Evolutionary conservation across 2,329 filamentous ascomycete genomes (phyloP), one percentile per base, ranked within the genome.

Genomic region (Claviceps pusilla): DNA sequence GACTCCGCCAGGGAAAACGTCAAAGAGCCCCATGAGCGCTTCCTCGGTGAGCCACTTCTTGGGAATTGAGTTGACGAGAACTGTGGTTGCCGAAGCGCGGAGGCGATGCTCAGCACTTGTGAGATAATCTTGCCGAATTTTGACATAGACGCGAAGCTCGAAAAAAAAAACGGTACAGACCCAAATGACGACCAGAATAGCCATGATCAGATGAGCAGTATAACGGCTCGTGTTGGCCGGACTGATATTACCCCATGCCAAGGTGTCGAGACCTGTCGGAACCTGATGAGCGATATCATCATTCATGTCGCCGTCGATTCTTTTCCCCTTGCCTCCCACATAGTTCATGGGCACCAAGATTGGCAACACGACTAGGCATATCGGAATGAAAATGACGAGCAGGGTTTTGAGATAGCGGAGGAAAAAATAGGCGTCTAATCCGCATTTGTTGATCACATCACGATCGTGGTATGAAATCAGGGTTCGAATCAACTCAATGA

Each of bases 371-470:
- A 96, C 64, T 31, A 80, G 60, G 12, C 86, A 82, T 55, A 95
- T 82, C 1, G 93, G 89, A 43, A 95, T 72, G 66, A 98, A 97
- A 58, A 98, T 95, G 65, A 95, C 83, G 47, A 97, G 78, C 5
- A 97, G 80, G 68, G 64, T 78, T 59, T 79, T 79, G 14, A 82
- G 78, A 64, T 95, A 98, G 58, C 94, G 86, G 1, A 98, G 76
- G 68, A 98, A 98, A 73, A 97, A 95, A 71, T 95, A 98, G 63
- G 91, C 89, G 66, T 98, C 93, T 10, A 98, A 79, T 19, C 93
- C 93, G 61, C 91, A 96, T 69, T 96, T 95, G 53, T 91, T 85
- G 62, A 98, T 95, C 60, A 98, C 82, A 61, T 95, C 88, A 12
- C 87, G 76, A 57, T 87, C 78, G 74, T 81, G 68, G 71, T 87